phyloP scores from a whole-genome alignment of 1,139 yeast genomes.

The Hyphopichia buzzinii region DNA sequence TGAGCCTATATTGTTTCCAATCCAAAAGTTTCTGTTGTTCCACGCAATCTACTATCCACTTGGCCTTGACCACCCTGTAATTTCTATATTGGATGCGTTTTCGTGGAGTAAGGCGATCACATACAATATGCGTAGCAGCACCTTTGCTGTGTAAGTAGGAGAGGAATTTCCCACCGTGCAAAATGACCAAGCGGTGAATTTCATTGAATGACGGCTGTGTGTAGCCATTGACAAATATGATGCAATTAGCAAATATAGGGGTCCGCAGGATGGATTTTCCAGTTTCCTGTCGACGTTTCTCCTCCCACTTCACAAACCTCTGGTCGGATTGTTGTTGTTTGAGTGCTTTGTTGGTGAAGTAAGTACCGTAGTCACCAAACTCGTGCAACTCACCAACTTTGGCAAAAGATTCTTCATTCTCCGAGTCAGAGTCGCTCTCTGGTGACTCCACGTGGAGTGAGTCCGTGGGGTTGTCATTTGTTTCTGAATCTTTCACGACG shows the following conservation, averaged over 20 bases:
- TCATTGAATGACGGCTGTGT: constrained; percentile 75
- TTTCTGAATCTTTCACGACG: background rate
- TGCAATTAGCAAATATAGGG: constrained; percentile 57
- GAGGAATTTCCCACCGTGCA: constrained; percentile 78
- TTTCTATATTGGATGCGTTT: constrained; percentile 64
- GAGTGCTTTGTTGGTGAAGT: constrained; percentile 62
- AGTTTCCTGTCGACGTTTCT: constrained; percentile 27
- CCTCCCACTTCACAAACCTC: constrained; percentile 50
- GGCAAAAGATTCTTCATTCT: constrained; percentile 9
- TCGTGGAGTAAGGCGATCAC: constrained; percentile 74
- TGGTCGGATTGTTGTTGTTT: constrained; percentile 72
- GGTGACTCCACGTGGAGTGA: no score
- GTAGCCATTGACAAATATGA: constrained; percentile 79
- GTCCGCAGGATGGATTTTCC: constrained; percentile 13
- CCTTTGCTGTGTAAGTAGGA: constrained; percentile 69
- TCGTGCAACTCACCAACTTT: constrained; percentile 39
- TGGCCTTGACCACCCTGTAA: constrained; percentile 75
- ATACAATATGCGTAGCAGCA: constrained; percentile 80
- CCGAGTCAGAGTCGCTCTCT: background rate
- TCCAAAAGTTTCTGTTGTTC: constrained; percentile 45
- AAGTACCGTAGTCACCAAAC: constrained; percentile 71
- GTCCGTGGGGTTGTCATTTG: background rate
- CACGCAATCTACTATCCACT: constrained; percentile 76
- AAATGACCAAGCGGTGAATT: constrained; percentile 66
- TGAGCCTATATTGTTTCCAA: constrained; percentile 65